phyloP scores from a whole-genome alignment of 2,329 filamentous ascomycete species.

The Chaetomiaceae sp. region DNA sequence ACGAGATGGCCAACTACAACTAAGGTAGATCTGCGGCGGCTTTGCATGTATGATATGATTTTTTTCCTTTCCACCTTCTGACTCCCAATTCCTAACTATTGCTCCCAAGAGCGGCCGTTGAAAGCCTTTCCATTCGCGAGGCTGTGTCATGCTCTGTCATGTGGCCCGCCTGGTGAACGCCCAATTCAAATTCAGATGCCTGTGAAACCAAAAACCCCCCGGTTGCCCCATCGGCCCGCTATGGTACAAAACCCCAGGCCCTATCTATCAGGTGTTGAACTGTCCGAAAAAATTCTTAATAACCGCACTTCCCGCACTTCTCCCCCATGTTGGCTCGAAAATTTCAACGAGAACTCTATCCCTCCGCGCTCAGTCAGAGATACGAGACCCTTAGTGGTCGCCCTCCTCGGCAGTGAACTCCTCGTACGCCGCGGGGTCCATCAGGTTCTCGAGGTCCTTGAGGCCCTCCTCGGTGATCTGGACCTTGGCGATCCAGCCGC shows the following conservation, averaged over 20 bases:
- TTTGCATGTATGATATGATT: neutral
- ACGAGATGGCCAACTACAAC: slow-evolving; percentile 7
- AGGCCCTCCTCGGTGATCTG: slow-evolving; percentile 62
- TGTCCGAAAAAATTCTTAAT: slow-evolving; percentile 22
- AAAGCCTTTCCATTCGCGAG: neutral
- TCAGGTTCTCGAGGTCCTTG: slow-evolving; percentile 67
- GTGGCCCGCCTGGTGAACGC: slow-evolving; percentile 12
- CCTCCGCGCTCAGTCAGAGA: neutral
- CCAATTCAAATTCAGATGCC: slow-evolving; percentile 18
- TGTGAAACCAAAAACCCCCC: slow-evolving; percentile 24
- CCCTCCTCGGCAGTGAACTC: slow-evolving; percentile 55
- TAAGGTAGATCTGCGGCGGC: slow-evolving; percentile 1
- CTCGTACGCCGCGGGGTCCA: slow-evolving; percentile 75
- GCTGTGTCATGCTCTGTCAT: neutral
- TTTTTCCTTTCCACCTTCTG: neutral
- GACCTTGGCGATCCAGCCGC: slow-evolving; percentile 92
- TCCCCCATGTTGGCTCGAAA: neutral
- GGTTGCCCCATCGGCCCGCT: slow-evolving; percentile 19
- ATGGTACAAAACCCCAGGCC: slow-evolving; percentile 24
- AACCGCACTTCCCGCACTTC: neutral
- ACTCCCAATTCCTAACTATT: neutral
- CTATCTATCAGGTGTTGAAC: slow-evolving; percentile 30
- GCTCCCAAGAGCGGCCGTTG: slow-evolving; percentile 11
- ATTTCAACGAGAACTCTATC: too few species aligned
- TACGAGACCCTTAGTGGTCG: slow-evolving; percentile 30